Base-by-base conservation (phyloP, 1,284 basidiomycete species). In the Cutaneotrichosporon mucoides region DNA sequence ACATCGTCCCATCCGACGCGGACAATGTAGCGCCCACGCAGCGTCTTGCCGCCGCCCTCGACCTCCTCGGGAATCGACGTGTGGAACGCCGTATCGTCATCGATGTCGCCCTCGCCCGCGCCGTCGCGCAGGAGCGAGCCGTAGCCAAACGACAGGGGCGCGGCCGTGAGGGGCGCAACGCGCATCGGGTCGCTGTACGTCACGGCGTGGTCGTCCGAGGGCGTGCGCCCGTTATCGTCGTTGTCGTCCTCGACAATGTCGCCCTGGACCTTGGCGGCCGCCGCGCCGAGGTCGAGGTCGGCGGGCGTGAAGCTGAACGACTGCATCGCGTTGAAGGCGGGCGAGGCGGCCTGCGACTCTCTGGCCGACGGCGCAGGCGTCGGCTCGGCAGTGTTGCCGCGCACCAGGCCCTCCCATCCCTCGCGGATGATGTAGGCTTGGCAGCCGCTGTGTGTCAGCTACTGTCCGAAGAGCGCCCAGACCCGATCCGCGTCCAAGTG, bases 1-100 rank as follows among this genome's bases (percentile, higher is more conserved):
- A 98, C 95, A 79, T 99, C 96, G 73, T 99, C 96, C 90, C 95
- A 99, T 5, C 95, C 96, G 3, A 97, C 94, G 61, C 92, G 84
- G 48, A 99, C 88, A 72, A 99, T 98, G 79, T 98, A 94, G 53
- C 89, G 83, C 1, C 93, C 93, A 71, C 89, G 92, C 66, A 98
- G 83, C 6, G 86, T 86, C 60, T 86, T 69, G 3, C 72, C 76
- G 44, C 59, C 56, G 41, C 70, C 82, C 8, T 86, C 87, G 13
- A 62, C 55, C 46, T 65, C 64, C 46, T 73, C 73, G 24, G 73
- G 66, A 54, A 72, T 66, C 68, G 24, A 33, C 5, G 44, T 51
- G 37, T 51, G 49, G n/a, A 33, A 40, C 51, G 76, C 76, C 36
- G 24, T 24, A 24, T 52, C 49, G 38, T 73, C 70, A n/a, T 75